Percentiles rank a stretch among this genome's conserved stretches.
Conservation (phyloP, 1,284 basidiomycete species). For the Tremellales sp. region DNA sequence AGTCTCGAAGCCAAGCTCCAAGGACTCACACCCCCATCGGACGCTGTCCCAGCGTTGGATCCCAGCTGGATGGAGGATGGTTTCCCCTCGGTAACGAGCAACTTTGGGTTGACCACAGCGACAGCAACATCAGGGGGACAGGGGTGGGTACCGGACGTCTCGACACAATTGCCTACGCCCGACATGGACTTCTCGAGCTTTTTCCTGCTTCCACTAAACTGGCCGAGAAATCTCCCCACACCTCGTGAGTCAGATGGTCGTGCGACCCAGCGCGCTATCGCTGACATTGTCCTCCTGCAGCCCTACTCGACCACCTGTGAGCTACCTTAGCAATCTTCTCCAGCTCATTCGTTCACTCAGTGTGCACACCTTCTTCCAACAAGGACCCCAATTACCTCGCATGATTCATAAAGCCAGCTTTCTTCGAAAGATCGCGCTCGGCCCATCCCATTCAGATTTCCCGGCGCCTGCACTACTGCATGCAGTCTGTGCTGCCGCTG, state of each 20-base stretch:
- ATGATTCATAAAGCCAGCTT: constrained; percentile 47
- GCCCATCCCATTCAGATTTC: constrained; percentile 47
- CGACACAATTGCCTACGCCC: background rate
- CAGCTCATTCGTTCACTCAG: constrained; percentile 8
- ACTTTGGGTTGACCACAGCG: background rate
- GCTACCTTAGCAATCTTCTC: background rate
- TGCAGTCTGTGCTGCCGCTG: constrained; percentile 48
- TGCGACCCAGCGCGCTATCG: background rate
- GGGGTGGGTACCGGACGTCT: background rate
- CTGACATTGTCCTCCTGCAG: constrained; percentile 14
- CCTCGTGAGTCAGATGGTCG: constrained; percentile 24
- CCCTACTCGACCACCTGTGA: constrained; percentile 40
- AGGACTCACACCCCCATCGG: constrained; percentile 20
- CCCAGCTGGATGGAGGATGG: too few species aligned
- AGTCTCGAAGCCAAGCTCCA: constrained; percentile 37
- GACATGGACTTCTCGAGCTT: constrained; percentile 23
- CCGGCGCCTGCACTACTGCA: constrained; percentile 50
- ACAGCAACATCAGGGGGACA: constrained; percentile 1
- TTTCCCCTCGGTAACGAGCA: background rate
- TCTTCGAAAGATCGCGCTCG: constrained; percentile 45
- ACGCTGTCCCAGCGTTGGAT: constrained; percentile 1
- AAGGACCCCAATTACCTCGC: constrained; percentile 39
- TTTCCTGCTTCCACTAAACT: constrained; percentile 37
- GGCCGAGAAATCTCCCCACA: constrained; percentile 40
- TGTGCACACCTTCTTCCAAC: constrained; percentile 46